Base-by-base conservation (phyloP, 83 land plant species). In the Picea abies region DNA sequence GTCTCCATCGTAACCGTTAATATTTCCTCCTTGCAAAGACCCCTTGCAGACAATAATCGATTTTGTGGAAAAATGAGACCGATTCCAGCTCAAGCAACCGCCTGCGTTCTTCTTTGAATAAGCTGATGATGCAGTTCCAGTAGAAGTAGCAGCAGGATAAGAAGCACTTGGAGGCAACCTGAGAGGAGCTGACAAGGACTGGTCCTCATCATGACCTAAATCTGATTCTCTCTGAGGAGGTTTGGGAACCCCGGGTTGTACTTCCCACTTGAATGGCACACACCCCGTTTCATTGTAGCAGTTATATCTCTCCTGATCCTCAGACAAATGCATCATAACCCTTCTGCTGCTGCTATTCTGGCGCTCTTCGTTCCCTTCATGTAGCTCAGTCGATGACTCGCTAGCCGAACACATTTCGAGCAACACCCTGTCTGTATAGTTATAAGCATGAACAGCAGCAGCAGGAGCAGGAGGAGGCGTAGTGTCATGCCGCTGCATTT, bases 401-500 rank as follows among this genome's bases (percentile, higher is more conserved):
- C 77, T 73, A 2, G 77, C 49, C 4, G 77, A 73, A 25, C 77
- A 73, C 77, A 73, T 73, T 39, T 73, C 77, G 3, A 73, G 52
- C 25, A 73, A 49, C 35, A 73, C 77, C 0, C 20, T 73, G 77
- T 73, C 58, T 2, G n/a, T 25, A 44, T 73, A 73, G 3, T 20
- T 41, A 5, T 20, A 6, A 2, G 12, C 56, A 44, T 73, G 5
- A 39, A 39, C 3, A 39, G 41, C 47, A 19, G 22, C 19, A 5
- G 19, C 66, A 39, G 41, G 41, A 39, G 41, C 19, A 5, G 19
- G 19, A 39, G 41, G 41, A 39, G 41, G 41, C 5, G 41, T 2
- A 39, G 41, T 39, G 41, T 39, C 5, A 39, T 39, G 41, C 41
- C 3, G 41, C 41, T 39, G 41, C 41, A 39, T 39, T 39, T 39